These are phyloP conservation scores for Avena eriantha DNA, from an alignment of 176 grass and related monocot species.

Conservation along the genomic window DNA sequence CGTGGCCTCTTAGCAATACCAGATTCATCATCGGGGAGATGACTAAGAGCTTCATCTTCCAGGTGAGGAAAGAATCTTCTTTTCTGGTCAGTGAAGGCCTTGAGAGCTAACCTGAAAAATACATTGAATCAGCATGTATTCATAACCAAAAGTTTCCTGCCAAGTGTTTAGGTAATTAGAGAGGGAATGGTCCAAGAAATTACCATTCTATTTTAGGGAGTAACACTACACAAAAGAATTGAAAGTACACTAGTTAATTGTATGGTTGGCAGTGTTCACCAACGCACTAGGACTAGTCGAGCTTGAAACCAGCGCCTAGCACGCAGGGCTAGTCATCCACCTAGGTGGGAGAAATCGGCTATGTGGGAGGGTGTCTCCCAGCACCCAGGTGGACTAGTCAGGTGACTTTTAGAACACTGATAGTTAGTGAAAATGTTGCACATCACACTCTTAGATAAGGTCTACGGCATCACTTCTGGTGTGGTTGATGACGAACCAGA, in stretches of 20 bases:
- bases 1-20: constrained; percentile 56
- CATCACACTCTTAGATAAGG: not conserved
- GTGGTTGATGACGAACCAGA: not conserved
- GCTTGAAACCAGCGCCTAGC: not conserved
- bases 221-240: constrained; percentile 24
- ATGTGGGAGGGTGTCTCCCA: not conserved
- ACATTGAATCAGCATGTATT: constrained; percentile 2
- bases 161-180: not conserved
- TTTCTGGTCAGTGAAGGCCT: constrained; percentile 97
- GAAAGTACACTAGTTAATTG: not conserved
- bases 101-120: constrained; percentile 90
- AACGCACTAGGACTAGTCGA: not conserved
- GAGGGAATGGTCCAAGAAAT: not conserved
- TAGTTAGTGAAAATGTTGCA: constrained; percentile 12
- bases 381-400: not conserved
- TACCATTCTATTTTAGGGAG: constrained; percentile 3
- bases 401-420: not conserved
- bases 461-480: not conserved
- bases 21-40: constrained; percentile 60
- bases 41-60: constrained; percentile 74
- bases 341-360: not conserved
- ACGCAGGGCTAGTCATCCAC: not conserved
- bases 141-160: not conserved
- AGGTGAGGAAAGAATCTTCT: constrained; percentile 93
- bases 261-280: not conserved